Conservation (phyloP, 129 eudicot genomes). For the Artemisia tridentata region DNA sequence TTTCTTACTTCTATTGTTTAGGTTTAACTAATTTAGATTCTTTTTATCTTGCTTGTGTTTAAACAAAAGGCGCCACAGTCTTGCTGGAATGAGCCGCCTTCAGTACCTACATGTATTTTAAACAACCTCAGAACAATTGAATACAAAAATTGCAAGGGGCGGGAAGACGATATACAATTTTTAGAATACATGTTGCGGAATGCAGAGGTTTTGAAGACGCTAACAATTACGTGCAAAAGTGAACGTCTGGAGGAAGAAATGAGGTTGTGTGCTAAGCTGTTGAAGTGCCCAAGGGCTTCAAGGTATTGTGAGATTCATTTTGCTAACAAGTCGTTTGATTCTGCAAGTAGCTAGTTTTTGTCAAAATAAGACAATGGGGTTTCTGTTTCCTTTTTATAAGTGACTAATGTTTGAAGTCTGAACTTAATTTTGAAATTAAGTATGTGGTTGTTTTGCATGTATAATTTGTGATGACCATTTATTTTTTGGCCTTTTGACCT, state of each 20-base stretch:
- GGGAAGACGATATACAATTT: too few species aligned
- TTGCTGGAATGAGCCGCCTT: slow-evolving; percentile 1
- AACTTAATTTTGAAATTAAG: not conserved
- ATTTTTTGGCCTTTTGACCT: too few species aligned
- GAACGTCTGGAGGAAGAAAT: too few species aligned
- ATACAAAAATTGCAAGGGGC: too few species aligned
- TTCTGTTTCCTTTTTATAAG: too few species aligned
- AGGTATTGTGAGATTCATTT: slow-evolving; percentile 17
- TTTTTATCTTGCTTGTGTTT: slow-evolving; percentile 5
- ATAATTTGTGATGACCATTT: too few species aligned
- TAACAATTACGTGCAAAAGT: too few species aligned
- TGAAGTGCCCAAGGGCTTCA: slow-evolving; percentile 9
- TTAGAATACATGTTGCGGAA: too few species aligned
- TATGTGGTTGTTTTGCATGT: too few species aligned
- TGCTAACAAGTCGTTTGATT: not conserved
- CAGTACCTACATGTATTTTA: slow-evolving; percentile 17
- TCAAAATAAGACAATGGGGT: not conserved
- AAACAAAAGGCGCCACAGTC: not conserved
- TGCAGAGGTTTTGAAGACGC: too few species aligned
- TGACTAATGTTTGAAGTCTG: too few species aligned
- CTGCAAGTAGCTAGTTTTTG: not conserved
- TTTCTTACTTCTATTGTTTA: not conserved
- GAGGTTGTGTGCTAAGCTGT: not conserved
- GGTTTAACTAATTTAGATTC: not conserved
- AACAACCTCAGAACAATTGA: not conserved